Evolutionary conservation across 805 yeast genomes (phyloP).

Genomic region (Metschnikowia gruessii): DNA sequence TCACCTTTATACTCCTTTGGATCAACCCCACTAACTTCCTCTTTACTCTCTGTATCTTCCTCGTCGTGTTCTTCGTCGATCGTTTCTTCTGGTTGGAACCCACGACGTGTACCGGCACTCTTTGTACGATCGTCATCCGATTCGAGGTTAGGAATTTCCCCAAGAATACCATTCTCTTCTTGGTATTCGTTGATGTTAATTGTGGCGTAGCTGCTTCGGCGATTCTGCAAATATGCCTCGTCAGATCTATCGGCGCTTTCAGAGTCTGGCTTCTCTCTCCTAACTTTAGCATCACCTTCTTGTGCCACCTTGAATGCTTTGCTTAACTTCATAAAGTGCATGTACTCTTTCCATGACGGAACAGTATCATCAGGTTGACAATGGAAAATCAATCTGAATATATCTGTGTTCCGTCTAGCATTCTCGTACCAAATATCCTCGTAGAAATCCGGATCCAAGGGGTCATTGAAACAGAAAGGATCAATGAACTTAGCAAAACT

Average conservation of each 20-base stretch:
- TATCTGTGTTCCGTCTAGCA: slow-evolving; percentile 78
- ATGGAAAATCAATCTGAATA: slow-evolving; percentile 83
- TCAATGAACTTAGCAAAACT: slow-evolving; percentile 57
- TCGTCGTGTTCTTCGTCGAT: slow-evolving; percentile 16
- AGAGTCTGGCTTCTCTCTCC: slow-evolving; percentile 22
- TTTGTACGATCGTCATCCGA: slow-evolving; percentile 1
- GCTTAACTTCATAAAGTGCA: slow-evolving; percentile 57
- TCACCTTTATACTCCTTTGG: background rate
- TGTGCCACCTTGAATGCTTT: slow-evolving; percentile 52
- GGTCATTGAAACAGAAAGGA: slow-evolving; percentile 88
- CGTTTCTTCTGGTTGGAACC: slow-evolving; percentile 4
- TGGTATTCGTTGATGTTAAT: slow-evolving; percentile 28
- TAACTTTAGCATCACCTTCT: slow-evolving; percentile 31
- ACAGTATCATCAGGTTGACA: slow-evolving; percentile 94
- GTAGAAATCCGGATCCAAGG: slow-evolving; percentile 74
- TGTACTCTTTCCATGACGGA: slow-evolving; percentile 87
- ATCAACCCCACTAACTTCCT: background rate
- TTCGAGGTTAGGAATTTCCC: slow-evolving; percentile 4
- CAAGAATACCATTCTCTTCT: slow-evolving; percentile 30
- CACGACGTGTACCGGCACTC: slow-evolving; percentile 6
- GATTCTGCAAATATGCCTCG: slow-evolving; percentile 6
- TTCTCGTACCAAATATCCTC: slow-evolving; percentile 82
- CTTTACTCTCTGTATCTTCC: slow-evolving; percentile 7
- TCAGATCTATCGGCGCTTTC: slow-evolving; percentile 19
- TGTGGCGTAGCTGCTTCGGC: slow-evolving; percentile 23